phyloP scores from a whole-genome alignment of 495 filamentous ascomycete genomes.

The Paragyromitra xinjiangensis region DNA sequence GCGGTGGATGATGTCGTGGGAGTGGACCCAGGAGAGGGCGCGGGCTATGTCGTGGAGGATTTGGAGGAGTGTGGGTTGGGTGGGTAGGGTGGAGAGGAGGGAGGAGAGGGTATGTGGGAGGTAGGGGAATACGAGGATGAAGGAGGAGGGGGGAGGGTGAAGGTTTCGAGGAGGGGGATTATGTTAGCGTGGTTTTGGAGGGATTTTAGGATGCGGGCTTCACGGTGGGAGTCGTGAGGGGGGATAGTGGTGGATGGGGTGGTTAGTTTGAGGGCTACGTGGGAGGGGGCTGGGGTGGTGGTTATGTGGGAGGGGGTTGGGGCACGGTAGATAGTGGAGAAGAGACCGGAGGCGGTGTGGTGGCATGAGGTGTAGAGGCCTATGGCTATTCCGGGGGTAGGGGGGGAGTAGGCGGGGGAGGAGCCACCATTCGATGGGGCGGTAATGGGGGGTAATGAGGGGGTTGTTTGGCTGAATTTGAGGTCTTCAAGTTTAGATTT shows the following conservation, averaged over 20 bases:
- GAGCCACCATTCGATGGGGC: not conserved
- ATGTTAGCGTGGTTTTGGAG: slow-evolving; percentile 63
- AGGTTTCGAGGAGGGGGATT: slow-evolving; percentile 74
- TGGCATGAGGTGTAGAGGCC: slow-evolving; percentile 76
- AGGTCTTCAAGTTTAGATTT: slow-evolving; percentile 39
- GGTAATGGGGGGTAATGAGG: not conserved
- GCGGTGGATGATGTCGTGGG: slow-evolving; percentile 81
- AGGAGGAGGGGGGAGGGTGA: slow-evolving; percentile 73
- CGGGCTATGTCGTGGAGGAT: slow-evolving; percentile 38
- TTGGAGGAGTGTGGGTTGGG: not conserved
- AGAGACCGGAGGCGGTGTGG: slow-evolving; percentile 77
- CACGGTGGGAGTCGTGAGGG: slow-evolving; percentile 81
- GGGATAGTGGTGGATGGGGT: slow-evolving; percentile 73
- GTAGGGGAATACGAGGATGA: slow-evolving; percentile 86
- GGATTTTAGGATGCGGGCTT: slow-evolving; percentile 74
- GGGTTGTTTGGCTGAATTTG: not conserved
- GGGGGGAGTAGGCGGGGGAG: slow-evolving; percentile 24
- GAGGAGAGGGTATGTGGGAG: slow-evolving; percentile 73
- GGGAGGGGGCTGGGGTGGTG: slow-evolving; percentile 50
- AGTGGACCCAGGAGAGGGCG: slow-evolving; percentile 77
- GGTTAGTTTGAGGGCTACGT: slow-evolving; percentile 88
- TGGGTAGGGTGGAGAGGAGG: slow-evolving; percentile 61
- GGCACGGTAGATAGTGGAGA: slow-evolving; percentile 81
- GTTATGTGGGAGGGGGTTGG: slow-evolving; percentile 24
- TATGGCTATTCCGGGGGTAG: slow-evolving; percentile 61